Evolutionary conservation across 2,329 filamentous ascomycete genomes (phyloP).

Genomic region (Nannizziopsis arthrosporioides): DNA sequence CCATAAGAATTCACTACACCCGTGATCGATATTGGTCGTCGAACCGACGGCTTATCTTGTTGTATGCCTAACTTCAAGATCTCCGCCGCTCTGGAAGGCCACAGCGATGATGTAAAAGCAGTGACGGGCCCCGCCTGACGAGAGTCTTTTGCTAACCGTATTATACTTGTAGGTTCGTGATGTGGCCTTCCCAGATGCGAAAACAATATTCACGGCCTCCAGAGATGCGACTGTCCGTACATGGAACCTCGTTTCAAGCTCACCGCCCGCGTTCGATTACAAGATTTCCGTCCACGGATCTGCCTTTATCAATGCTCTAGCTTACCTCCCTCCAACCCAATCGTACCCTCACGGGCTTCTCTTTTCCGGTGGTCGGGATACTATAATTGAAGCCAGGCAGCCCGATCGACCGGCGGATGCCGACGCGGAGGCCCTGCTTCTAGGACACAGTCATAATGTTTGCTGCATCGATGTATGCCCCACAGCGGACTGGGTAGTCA

Average conservation of each 20-base stretch:
- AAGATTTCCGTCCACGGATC: conserved; percentile 68
- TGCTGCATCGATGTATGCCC: conserved; percentile 72
- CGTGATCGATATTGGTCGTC: no score
- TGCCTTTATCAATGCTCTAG: conserved; percentile 76
- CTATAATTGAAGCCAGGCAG: conserved; percentile 79
- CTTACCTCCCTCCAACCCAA: conserved; percentile 59
- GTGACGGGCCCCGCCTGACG: not conserved
- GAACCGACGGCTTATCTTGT: not conserved
- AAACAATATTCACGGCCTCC: conserved; percentile 70
- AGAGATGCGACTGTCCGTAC: conserved; percentile 80
- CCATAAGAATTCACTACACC: no score
- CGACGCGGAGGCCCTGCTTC: conserved; percentile 71
- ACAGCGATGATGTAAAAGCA: conserved; percentile 75
- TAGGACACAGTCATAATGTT: conserved; percentile 80
- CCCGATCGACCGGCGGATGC: conserved; percentile 55
- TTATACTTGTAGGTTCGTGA: conserved; percentile 60
- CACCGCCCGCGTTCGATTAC: conserved; percentile 61
- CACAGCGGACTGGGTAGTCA: conserved; percentile 63
- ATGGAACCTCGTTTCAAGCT: conserved; percentile 60
- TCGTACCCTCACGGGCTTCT: conserved; percentile 67
- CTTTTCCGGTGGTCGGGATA: conserved; percentile 79
- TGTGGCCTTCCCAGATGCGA: conserved; percentile 63
- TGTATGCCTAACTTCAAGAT: conserved; percentile 80
- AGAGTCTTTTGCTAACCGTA: not conserved
- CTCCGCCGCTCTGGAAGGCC: conserved; percentile 75